Conservation (phyloP, 129 eudicot species). For the Smallanthus sonchifolius region DNA sequence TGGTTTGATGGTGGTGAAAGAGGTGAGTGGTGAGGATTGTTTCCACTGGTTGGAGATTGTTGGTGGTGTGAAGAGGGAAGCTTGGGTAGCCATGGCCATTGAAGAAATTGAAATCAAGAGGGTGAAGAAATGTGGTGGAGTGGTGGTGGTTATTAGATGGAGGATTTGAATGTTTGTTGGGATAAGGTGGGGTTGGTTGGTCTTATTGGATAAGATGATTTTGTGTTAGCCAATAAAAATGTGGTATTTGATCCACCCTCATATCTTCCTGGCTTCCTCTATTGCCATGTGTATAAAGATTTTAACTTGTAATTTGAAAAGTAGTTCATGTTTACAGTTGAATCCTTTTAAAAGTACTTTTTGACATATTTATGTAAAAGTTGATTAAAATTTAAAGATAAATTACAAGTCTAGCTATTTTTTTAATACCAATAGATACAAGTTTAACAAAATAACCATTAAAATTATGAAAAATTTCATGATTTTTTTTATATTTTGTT, state of each 20-base stretch:
- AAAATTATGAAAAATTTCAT: too few species aligned
- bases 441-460: too few species aligned
- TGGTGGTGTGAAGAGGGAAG: constrained; percentile 71
- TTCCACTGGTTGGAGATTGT: constrained; percentile 53
- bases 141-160: constrained; percentile 3
- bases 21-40: constrained; percentile 33
- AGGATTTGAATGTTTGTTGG: not conserved
- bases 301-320: not conserved
- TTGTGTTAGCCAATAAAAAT: constrained; percentile 17
- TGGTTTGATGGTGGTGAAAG: constrained; percentile 40
- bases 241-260: constrained; percentile 22
- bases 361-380: not conserved
- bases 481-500: too few species aligned
- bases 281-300: constrained; percentile 8
- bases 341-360: not conserved
- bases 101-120: not conserved
- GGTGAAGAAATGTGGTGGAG: constrained; percentile 5
- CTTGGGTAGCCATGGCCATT: constrained; percentile 76
- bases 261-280: not conserved
- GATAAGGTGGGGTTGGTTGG: constrained; percentile 16
- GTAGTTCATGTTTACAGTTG: not conserved
- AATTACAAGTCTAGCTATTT: not conserved
- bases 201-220: constrained; percentile 31
- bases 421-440: not conserved
- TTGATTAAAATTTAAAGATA: too few species aligned